Conservation (phyloP, 768 basidiomycete species). For the Leccinum variicolor region DNA sequence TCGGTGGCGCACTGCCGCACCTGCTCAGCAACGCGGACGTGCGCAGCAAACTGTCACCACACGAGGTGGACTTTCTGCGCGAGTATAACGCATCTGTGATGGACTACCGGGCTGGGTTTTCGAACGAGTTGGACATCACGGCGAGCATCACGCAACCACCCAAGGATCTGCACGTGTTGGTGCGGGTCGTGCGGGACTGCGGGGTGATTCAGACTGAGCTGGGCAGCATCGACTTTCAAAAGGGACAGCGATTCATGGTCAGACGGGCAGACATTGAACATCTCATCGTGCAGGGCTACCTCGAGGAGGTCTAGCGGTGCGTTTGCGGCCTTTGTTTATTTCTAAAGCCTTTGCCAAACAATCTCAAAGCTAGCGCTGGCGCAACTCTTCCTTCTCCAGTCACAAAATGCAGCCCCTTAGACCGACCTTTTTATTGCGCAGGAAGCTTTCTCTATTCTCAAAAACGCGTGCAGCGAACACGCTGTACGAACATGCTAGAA, state of each 20-base stretch:
- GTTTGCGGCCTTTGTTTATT: slow-evolving; percentile 18
- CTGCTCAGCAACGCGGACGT: slow-evolving; percentile 66
- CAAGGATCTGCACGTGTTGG: slow-evolving; percentile 84
- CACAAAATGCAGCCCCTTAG: slow-evolving; percentile 11
- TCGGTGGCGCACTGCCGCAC: slow-evolving; percentile 83
- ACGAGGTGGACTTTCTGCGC: slow-evolving; percentile 82
- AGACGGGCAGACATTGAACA: slow-evolving; percentile 88
- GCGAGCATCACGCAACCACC: slow-evolving; percentile 81
- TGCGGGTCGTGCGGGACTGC: slow-evolving; percentile 84
- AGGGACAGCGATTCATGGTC: slow-evolving; percentile 88
- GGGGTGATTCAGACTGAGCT: slow-evolving; percentile 91
- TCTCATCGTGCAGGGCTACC: slow-evolving; percentile 88
- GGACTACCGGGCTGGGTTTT: slow-evolving; percentile 80
- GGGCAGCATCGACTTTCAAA: slow-evolving; percentile 86
- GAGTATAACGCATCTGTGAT: slow-evolving; percentile 79
- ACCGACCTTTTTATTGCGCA: neutral
- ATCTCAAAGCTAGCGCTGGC: neutral
- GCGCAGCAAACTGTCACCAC: slow-evolving; percentile 70
- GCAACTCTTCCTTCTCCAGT: neutral
- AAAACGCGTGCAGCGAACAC: neutral
- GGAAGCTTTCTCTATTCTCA: neutral
- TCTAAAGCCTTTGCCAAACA: slow-evolving; percentile 26
- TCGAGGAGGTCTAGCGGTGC: slow-evolving; percentile 69
- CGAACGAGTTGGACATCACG: slow-evolving; percentile 84
- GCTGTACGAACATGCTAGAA: slow-evolving; percentile 1